phyloP scores from a whole-genome alignment of 805 yeast genomes.

The Candida sanyiensis region DNA sequence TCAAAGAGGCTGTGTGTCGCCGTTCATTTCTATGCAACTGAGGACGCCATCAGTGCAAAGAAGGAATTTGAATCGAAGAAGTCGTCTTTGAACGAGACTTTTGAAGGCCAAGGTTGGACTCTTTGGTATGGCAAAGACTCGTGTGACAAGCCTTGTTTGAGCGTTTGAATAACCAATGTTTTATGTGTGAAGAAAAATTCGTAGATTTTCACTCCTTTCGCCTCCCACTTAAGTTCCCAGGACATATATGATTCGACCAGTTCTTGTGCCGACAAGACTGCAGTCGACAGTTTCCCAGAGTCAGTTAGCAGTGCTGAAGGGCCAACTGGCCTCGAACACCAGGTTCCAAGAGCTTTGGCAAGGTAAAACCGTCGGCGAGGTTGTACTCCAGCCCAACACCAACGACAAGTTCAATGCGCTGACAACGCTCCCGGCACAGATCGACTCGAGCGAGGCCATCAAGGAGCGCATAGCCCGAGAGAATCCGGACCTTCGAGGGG shows the following conservation, averaged over 20 bases:
- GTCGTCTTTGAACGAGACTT: conserved; percentile 33
- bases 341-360: conserved; percentile 6
- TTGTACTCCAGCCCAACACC: neutral
- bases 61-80: conserved; percentile 33
- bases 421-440: conserved; percentile 5
- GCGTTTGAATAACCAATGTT: neutral
- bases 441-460: conserved; percentile 11
- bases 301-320: neutral
- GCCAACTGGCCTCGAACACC: conserved; percentile 2
- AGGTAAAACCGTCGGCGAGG: neutral
- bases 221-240: neutral
- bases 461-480: conserved; percentile 23
- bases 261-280: neutral
- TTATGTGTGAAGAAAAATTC: neutral
- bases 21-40: conserved; percentile 52
- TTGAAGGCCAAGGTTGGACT: conserved; percentile 56
- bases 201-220: neutral
- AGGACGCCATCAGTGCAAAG: conserved; percentile 57
- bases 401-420: conserved; percentile 10
- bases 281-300: neutral
- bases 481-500: conserved; percentile 24
- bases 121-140: conserved; percentile 64
- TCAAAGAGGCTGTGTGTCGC: conserved; percentile 59
- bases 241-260: neutral
- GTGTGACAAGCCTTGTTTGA: conserved; percentile 48